Percentiles rank a stretch among this genome's conserved stretches.
Evolutionary conservation across 2,329 filamentous ascomycete species (phyloP).

Genomic region (Magnaporthiopsis rhizophila): DNA sequence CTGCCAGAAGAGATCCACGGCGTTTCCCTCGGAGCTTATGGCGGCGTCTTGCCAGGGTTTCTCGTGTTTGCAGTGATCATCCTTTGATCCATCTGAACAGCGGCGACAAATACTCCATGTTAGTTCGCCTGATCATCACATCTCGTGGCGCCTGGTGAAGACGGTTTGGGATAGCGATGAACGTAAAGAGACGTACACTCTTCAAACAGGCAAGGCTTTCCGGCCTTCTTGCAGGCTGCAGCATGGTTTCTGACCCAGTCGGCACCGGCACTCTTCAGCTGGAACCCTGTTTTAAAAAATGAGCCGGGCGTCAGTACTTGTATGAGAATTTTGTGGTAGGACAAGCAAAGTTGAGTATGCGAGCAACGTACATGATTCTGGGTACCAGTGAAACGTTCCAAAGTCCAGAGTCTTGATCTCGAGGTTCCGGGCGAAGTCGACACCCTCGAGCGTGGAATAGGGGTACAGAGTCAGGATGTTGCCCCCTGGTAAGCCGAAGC

Average conservation of each 20-base stretch:
- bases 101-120: background rate
- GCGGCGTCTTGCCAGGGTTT: slow-evolving; percentile 24
- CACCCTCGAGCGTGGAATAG: slow-evolving; percentile 39
- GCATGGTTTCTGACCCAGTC: slow-evolving; percentile 29
- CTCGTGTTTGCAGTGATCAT: slow-evolving; percentile 18
- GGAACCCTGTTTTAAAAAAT: slow-evolving; percentile 18
- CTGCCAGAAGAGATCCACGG: slow-evolving; percentile 32
- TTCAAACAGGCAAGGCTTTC: slow-evolving; percentile 31
- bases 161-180: background rate
- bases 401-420: slow-evolving; percentile 43
- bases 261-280: slow-evolving; percentile 25
- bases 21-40: slow-evolving; percentile 23
- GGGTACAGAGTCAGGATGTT: slow-evolving; percentile 15
- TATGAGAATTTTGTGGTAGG: background rate
- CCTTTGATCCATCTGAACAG: slow-evolving; percentile 16
- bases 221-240: slow-evolving; percentile 28
- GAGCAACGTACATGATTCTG: slow-evolving; percentile 21
- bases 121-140: background rate
- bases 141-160: background rate
- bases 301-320: background rate
- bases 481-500: slow-evolving; percentile 21
- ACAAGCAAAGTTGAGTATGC: background rate
- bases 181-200: slow-evolving; percentile 25
- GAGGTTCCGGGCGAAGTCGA: slow-evolving; percentile 44
- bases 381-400: slow-evolving; percentile 33